phyloP scores from a whole-genome alignment of 768 basidiomycete genomes.

The Rubroboletus pulcherrimus region DNA sequence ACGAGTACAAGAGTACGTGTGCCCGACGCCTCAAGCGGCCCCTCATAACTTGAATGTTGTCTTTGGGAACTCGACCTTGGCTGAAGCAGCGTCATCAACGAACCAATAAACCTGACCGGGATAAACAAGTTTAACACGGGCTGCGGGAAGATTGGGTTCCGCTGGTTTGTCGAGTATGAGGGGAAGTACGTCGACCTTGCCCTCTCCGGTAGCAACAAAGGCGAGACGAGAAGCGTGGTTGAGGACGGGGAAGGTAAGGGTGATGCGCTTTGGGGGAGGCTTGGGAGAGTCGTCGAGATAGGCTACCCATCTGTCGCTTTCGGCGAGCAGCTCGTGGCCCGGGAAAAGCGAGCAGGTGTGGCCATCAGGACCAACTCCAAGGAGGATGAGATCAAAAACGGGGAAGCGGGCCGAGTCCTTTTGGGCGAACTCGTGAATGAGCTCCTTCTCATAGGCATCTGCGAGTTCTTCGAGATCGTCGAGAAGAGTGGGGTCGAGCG shows the following conservation, averaged over 20 bases:
- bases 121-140: conserved; percentile 69
- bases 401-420: conserved; percentile 95
- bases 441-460: conserved; percentile 76
- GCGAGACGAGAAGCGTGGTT: conserved; percentile 85
- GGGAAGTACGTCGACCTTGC: conserved; percentile 73
- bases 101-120: conserved; percentile 96
- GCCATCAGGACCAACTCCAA: conserved; percentile 97
- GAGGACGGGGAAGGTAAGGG: conserved; percentile 87
- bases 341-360: conserved; percentile 98
- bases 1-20: conserved; percentile 25
- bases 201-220: conserved; percentile 83
- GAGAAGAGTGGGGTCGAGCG: conserved; percentile 66
- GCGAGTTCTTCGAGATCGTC: conserved; percentile 77
- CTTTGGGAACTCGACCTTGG: conserved; percentile 54
- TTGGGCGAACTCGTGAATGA: conserved; percentile 88
- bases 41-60: conserved; percentile 53
- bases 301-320: conserved; percentile 93
- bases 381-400: conserved; percentile 93
- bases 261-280: conserved; percentile 85
- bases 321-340: conserved; percentile 77
- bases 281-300: conserved; percentile 92
- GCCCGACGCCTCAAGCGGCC: neutral
- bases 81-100: conserved; percentile 79
- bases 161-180: conserved; percentile 80
- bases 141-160: conserved; percentile 66